Percentiles rank a stretch among this genome's conserved stretches.
Conservation (phyloP, 2,329 filamentous ascomycete species). For the Calcarisporium arbuscula region DNA sequence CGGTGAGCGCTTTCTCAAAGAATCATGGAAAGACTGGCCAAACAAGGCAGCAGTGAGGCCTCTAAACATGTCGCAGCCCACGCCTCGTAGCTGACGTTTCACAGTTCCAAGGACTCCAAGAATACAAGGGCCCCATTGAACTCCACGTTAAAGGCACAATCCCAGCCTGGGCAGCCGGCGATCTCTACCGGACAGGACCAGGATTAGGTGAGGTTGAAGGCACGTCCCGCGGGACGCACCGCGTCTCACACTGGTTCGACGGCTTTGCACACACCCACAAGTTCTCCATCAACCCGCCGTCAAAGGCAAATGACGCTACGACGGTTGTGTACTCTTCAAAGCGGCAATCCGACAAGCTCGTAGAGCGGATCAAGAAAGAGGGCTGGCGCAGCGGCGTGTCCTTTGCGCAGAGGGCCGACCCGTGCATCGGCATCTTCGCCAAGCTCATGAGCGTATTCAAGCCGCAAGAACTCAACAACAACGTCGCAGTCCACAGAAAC, state of each 20-base stretch:
- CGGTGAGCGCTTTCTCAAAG: conserved; percentile 19
- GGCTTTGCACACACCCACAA: conserved; percentile 65
- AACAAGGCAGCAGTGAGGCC: conserved; percentile 38
- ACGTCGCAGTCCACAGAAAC: conserved; percentile 60
- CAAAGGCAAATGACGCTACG: conserved; percentile 15
- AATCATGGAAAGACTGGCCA: conserved; percentile 38
- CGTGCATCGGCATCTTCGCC: conserved; percentile 65
- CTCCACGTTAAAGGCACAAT: conserved; percentile 60
- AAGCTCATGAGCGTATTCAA: conserved; percentile 62
- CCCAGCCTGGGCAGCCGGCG: conserved; percentile 64
- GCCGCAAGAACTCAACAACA: conserved; percentile 40
- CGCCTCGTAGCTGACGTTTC: background rate
- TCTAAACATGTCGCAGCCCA: background rate
- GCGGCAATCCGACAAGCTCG: conserved; percentile 56
- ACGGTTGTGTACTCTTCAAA: conserved; percentile 65
- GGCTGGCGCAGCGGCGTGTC: conserved; percentile 52
- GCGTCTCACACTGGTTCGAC: conserved; percentile 74
- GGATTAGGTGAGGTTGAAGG: conserved; percentile 56
- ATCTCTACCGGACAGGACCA: conserved; percentile 69
- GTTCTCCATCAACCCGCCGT: conserved; percentile 56
- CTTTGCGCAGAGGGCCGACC: conserved; percentile 68
- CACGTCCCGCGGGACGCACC: conserved; percentile 52
- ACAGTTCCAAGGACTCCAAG: conserved; percentile 62
- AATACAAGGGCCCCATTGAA: conserved; percentile 59
- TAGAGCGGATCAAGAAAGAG: conserved; percentile 52